Base-by-base conservation (phyloP, 2,329 filamentous ascomycete genomes). In the Alternaria consortialis region DNA sequence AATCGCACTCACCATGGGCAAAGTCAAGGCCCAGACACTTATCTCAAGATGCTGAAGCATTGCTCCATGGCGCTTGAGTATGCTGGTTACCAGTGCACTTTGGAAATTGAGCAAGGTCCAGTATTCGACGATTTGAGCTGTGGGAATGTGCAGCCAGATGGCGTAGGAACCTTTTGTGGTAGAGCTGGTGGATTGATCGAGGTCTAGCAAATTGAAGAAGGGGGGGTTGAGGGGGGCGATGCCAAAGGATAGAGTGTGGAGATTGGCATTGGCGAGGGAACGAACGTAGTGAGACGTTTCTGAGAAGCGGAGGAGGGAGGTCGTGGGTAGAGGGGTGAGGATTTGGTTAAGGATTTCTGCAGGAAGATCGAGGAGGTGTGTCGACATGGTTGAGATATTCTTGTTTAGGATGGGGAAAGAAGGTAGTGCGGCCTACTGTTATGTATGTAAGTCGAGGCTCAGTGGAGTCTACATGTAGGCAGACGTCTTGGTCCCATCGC, bases 201-300 rank as follows among this genome's bases (percentile, higher is more conserved):
- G 8, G 5, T 50, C 13, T 23, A 50, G 46, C 13, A 36, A 12
- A 2, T 34, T 55, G 23, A 17, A 37, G 13, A 15, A 27, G n/a
- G 15, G 23, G 13, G n/a, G 15, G 13, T 11, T 13, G 17, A 39
- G 42, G n/a, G 87, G 87, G 0, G 89, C 36, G 84, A 88, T 93
- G 37, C 81, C 89, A 9, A 87, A 95, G 20, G 94, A 97, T 80
- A 97, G 92, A 89, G 82, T 88, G 43, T 74, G 72, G 5, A 79
- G 64, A 51, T 70, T 77, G 27, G 71, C 68, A 15, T 63, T 69
- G 9, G 76, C 75, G 12, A 80, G 66, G 5, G 43, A 40, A 37
- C 74, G 72, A 25, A 70, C 68, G 32, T 62, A 54, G 3, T 57
- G 71, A 2, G 64, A 78, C n/a, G 76, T 77, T 46, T 70, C 63